phyloP scores from a whole-genome alignment of 164 flowering plant genomes.

The Vitis cinerea region DNA sequence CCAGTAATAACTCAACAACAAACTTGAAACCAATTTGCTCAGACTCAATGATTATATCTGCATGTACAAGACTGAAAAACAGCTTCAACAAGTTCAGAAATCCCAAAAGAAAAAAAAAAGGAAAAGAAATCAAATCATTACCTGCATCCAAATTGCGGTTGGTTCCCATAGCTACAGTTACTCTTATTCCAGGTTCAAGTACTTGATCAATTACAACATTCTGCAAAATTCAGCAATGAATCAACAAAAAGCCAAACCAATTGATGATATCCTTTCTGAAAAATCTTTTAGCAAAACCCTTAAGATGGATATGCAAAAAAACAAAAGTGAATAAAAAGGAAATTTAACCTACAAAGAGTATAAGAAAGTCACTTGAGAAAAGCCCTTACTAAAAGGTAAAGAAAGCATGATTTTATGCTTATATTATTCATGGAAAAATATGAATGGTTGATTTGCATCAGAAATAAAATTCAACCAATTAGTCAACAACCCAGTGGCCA shows the following conservation, averaged over 20 bases:
- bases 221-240: slow-evolving; percentile 43
- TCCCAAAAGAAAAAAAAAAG: neutral
- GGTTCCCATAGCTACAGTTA: slow-evolving; percentile 92
- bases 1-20: neutral
- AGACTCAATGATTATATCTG: neutral
- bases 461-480: neutral
- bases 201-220: slow-evolving; percentile 65
- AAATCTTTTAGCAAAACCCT: no score
- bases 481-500: neutral
- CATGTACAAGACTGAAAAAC: neutral
- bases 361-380: no score
- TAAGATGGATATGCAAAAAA: no score
- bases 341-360: no score
- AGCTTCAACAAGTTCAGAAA: neutral
- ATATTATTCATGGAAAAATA: neutral
- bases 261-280: no score
- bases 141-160: slow-evolving; percentile 65
- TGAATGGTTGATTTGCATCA: neutral
- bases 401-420: neutral
- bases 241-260: neutral
- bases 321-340: no score
- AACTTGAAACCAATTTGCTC: neutral
- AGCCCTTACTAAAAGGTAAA: neutral
- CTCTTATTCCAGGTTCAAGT: slow-evolving; percentile 74
- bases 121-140: slow-evolving; percentile 19